These are phyloP conservation scores for Tylopilus plumbeoviolaceoides DNA, from an alignment of 768 basidiomycete genomes.

Conservation along the genomic window DNA sequence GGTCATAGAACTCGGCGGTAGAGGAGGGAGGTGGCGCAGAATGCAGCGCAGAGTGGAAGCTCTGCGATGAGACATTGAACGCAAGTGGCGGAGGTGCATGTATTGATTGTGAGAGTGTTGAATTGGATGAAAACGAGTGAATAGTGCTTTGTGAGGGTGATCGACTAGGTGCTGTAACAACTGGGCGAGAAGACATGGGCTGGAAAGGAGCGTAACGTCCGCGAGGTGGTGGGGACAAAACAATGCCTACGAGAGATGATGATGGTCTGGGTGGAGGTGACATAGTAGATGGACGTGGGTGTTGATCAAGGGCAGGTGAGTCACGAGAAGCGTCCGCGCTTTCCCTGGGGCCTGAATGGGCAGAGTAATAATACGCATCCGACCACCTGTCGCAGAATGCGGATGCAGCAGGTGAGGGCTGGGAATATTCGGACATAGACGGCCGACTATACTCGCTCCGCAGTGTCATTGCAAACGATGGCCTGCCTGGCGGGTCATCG, in stretches of 20 bases:
- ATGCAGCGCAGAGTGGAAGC: conserved; percentile 43
- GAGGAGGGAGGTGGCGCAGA: conserved; percentile 64
- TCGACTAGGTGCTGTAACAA: conserved; percentile 17
- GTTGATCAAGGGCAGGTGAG: conserved; percentile 19
- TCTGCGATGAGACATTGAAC: conserved; percentile 45
- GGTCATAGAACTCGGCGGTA: conserved; percentile 72
- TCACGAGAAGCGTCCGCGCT: conserved; percentile 15
- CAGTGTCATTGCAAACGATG: conserved; percentile 51
- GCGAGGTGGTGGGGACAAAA: conserved; percentile 53
- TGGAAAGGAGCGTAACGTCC: conserved; percentile 17
- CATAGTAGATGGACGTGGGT: conserved; percentile 28
- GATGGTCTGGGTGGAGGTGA: conserved; percentile 63
- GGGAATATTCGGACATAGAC: conserved; percentile 65
- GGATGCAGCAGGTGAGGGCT: conserved; percentile 72
- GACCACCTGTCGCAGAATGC: conserved; percentile 64
- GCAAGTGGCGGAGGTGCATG: conserved; percentile 27
- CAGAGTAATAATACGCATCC: conserved; percentile 33
- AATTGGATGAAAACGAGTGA: conserved; percentile 29
- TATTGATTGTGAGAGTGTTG: conserved; percentile 20
- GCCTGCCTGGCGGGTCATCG: conserved; percentile 31
- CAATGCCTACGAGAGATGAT: conserved; percentile 52
- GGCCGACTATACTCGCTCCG: conserved; percentile 39
- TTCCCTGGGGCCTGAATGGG: conserved; percentile 16
- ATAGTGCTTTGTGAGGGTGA: conserved; percentile 30
- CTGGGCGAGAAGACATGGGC: conserved; percentile 14